Base-by-base conservation (phyloP, 1,139 yeast genomes). In the Suhomyces panamericanus region DNA sequence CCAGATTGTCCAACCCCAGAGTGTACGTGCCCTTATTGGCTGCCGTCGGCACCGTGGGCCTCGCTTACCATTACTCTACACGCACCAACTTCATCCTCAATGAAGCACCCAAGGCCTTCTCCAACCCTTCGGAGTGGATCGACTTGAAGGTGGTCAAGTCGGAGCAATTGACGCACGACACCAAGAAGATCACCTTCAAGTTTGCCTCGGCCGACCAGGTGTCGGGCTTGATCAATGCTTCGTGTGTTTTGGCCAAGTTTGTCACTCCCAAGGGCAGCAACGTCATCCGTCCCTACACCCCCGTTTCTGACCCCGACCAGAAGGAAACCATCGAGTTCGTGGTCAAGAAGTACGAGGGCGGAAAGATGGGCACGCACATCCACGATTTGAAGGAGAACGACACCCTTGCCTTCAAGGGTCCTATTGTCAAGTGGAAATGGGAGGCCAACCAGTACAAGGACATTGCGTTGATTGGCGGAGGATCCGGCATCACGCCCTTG, bases 251-350 rank as follows among this genome's bases (percentile, higher is more conserved):
- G 66, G 80, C 96, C 64, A 90, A 90, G 73, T 89, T 73, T 55
- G 87, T 85, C 47, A 85, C 93, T 46, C 79, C 82, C 49, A 89
- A 89, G 73, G 98, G 97, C 55, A 82, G 75, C 70, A 83, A 85
- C 60, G 96, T 93, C 48, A 77, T 95, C 53, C 86, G 99, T 74
- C 99, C 99, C 38, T 95, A 95, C 77, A 95, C 99, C 32, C 99
- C 99, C 47, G 77, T 85, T 44, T 79, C 88, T 30, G 89, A 86
- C 59, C 73, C 78, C 44, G 82, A 81, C 44, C 75, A 77, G 50
- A 77, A 77, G 64, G 99, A 99, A 43, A 66, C 78, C 47, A 75
- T 95, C 60, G 90, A 88, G 51, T 80, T 95, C 56, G 80, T 91
- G 51, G 75, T 95, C 66, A 95, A 95, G 78, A 81, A 77, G 53